phyloP scores from a whole-genome alignment of 768 basidiomycete genomes.

The Auricularia sp. region DNA sequence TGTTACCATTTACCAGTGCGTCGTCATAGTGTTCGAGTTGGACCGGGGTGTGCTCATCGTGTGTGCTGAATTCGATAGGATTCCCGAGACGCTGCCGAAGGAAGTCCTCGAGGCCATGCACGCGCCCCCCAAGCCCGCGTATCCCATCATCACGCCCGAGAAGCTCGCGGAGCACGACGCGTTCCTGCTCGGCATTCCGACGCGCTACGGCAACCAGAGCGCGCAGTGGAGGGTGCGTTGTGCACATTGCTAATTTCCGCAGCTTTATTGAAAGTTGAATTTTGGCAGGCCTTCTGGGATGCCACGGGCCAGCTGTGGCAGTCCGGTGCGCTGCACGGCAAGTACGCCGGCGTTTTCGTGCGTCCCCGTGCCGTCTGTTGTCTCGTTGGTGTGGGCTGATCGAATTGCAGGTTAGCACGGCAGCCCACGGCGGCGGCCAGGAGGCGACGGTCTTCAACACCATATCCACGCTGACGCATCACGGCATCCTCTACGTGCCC shows the following conservation, averaged over 20 bases:
- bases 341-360: constrained; percentile 61
- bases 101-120: constrained; percentile 61
- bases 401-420: constrained; percentile 39
- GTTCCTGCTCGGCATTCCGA: constrained; percentile 67
- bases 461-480: constrained; percentile 56
- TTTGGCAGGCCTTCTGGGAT: constrained; percentile 60
- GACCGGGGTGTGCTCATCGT: neutral
- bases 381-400: neutral
- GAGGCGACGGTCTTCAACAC: constrained; percentile 43
- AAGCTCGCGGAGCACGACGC: constrained; percentile 56
- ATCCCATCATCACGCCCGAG: constrained; percentile 53
- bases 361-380: neutral
- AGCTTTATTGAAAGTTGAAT: too few relatives aligned
- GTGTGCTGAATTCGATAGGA: constrained; percentile 27
- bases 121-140: constrained; percentile 60
- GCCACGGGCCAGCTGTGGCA: constrained; percentile 59
- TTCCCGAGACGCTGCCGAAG: constrained; percentile 66
- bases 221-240: constrained; percentile 58
- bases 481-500: constrained; percentile 65
- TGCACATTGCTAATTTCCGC: neutral
- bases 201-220: constrained; percentile 73
- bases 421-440: constrained; percentile 73
- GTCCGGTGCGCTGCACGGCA: constrained; percentile 53
- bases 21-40: neutral
- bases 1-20: constrained; percentile 40